A percentile compares a stretch with the other conserved stretches of the same genome.
Evolutionary conservation across 163 green algal species (phyloP).

Genomic region (Volvox carteri): DNA sequence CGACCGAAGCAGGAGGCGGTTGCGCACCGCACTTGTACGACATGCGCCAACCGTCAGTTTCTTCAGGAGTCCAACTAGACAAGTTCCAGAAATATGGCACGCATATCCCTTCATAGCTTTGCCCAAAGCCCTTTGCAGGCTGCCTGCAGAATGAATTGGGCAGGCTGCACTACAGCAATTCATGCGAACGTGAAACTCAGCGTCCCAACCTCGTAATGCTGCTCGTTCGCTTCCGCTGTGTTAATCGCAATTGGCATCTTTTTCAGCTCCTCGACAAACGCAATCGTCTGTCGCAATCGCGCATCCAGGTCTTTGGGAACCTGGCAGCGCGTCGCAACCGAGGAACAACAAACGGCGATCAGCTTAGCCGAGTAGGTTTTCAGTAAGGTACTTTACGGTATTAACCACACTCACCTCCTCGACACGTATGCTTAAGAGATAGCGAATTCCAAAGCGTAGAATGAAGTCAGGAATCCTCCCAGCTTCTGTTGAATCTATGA

Average conservation of each 20-base stretch:
- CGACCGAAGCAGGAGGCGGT: too few relatives aligned
- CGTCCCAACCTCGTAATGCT: constrained; percentile 95
- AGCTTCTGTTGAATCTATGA: constrained; percentile 68
- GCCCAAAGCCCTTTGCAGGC: too few relatives aligned
- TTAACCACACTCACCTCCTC: constrained; percentile 48
- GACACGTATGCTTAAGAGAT: constrained; percentile 72
- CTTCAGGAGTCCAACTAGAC: too few relatives aligned
- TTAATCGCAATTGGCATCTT: constrained; percentile 89
- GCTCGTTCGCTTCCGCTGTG: constrained; percentile 91
- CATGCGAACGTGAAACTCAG: too few relatives aligned
- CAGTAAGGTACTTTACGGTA: too few relatives aligned
- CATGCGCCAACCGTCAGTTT: too few relatives aligned
- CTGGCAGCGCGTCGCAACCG: background rate
- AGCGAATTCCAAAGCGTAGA: constrained; percentile 78
- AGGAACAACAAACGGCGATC: background rate
- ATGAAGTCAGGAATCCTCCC: constrained; percentile 86
- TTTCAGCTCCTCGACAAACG: constrained; percentile 87
- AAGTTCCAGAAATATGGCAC: too few relatives aligned
- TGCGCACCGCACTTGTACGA: too few relatives aligned
- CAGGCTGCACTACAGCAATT: too few relatives aligned
- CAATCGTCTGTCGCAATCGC: constrained; percentile 66
- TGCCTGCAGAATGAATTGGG: too few relatives aligned
- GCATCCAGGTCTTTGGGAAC: constrained; percentile 55
- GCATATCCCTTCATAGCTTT: too few relatives aligned
- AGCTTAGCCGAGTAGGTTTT: background rate